Evolutionary conservation across 495 filamentous ascomycete genomes (phyloP).

Genomic region (Tirmania nivea): DNA sequence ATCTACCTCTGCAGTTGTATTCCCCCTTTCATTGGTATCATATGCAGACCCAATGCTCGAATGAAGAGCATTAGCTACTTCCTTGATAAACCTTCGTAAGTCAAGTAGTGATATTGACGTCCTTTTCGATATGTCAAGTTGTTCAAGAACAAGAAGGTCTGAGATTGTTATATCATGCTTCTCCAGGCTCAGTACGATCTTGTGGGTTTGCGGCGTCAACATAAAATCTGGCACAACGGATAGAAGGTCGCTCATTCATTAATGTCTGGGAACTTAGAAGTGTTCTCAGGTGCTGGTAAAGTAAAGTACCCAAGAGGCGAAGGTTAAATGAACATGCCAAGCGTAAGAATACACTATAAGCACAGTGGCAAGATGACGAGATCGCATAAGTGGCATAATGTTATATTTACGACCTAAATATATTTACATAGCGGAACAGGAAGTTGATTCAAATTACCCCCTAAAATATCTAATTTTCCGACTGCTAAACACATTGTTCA

Average conservation of each 20-base stretch:
- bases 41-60: slow-evolving; percentile 31
- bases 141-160: slow-evolving; percentile 71
- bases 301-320: too few species aligned
- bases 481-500: neutral
- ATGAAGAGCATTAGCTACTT: slow-evolving; percentile 45
- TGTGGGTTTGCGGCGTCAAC: neutral
- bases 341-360: too few species aligned
- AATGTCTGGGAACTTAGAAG: neutral
- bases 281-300: neutral
- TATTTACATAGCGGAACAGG: too few species aligned
- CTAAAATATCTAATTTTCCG: neutral
- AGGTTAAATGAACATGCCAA: too few species aligned
- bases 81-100: slow-evolving; percentile 42
- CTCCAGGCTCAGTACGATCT: neutral
- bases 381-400: too few species aligned
- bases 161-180: slow-evolving; percentile 36
- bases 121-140: slow-evolving; percentile 63
- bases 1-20: slow-evolving; percentile 11
- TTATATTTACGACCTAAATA: too few species aligned
- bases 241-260: neutral
- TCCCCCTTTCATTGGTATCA: slow-evolving; percentile 4
- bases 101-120: slow-evolving; percentile 64
- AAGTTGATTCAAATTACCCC: neutral
- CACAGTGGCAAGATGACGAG: too few species aligned
- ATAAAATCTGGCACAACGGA: neutral